Conservation (phyloP, 2,329 filamentous ascomycete species). For the Colletotrichum sansevieriae region DNA sequence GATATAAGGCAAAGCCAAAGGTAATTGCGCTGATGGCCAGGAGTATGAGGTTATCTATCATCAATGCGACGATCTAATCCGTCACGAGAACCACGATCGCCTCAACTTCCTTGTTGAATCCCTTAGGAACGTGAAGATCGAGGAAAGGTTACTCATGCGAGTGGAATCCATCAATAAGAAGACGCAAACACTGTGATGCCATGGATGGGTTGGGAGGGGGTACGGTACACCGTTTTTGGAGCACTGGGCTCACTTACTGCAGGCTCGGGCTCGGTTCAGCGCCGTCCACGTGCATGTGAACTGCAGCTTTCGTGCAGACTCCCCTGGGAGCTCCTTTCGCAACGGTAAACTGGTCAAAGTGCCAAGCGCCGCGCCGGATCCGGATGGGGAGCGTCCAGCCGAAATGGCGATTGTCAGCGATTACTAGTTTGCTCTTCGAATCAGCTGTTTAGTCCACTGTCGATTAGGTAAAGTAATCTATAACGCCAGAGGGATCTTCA, state of each 20-base stretch:
- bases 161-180: slow-evolving; percentile 16
- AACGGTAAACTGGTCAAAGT: slow-evolving; percentile 23
- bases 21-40: background rate
- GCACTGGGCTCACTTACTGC: slow-evolving; percentile 10
- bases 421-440: background rate
- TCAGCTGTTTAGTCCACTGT: too few relatives aligned
- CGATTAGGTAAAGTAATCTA: background rate
- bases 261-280: slow-evolving; percentile 6
- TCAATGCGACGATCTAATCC: slow-evolving; percentile 21
- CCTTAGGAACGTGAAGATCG: background rate
- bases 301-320: background rate
- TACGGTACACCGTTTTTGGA: slow-evolving; percentile 3
- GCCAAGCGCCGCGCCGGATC: slow-evolving; percentile 38
- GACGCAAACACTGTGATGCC: background rate
- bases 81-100: background rate
- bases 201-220: background rate
- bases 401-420: slow-evolving; percentile 11
- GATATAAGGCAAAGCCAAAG: background rate
- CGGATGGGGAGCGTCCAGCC: slow-evolving; percentile 40
- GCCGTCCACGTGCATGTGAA: slow-evolving; percentile 28
- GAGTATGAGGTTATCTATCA: slow-evolving; percentile 20
- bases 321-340: background rate
- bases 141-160: background rate
- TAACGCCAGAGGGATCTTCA: too few relatives aligned
- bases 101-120: background rate